Evolutionary conservation across 306 rosid genomes (phyloP).

Genomic region (Abrus precatorius): DNA sequence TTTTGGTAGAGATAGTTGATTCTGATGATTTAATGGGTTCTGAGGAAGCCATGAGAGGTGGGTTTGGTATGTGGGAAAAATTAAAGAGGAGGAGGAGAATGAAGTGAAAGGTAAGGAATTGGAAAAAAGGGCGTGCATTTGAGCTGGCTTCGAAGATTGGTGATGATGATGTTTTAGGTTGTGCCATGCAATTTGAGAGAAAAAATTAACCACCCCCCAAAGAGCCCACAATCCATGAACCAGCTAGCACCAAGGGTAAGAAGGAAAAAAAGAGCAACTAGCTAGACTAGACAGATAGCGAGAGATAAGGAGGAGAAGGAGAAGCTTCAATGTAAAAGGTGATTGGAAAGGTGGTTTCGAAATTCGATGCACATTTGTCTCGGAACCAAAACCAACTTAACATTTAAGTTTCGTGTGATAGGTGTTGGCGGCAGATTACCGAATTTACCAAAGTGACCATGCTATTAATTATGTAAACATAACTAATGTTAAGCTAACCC

Average conservation of each 20-base stretch:
- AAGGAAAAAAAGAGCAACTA: constrained; percentile 17
- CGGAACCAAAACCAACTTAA: constrained; percentile 48
- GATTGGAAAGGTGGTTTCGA: constrained; percentile 60
- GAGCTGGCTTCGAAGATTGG: constrained; percentile 52
- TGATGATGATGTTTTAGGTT: constrained; percentile 57
- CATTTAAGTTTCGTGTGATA: constrained; percentile 53
- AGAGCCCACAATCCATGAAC: constrained; percentile 85
- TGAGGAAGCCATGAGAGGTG: constrained; percentile 56
- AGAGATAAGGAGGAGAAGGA: constrained; percentile 38
- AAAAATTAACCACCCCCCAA: constrained; percentile 67
- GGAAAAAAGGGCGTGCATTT: constrained; percentile 48
- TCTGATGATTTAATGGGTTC: constrained; percentile 42
- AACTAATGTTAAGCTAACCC: not conserved
- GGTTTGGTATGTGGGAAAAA: constrained; percentile 35
- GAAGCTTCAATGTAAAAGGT: constrained; percentile 68
- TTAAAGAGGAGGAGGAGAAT: constrained; percentile 56
- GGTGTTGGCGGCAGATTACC: constrained; percentile 28
- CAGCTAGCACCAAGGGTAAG: constrained; percentile 58
- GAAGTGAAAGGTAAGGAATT: constrained; percentile 58
- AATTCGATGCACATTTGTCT: constrained; percentile 64
- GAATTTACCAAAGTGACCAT: constrained; percentile 55
- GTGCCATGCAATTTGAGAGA: constrained; percentile 81
- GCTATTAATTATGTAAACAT: not conserved
- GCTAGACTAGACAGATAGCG: not conserved
- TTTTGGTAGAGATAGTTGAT: constrained; percentile 44